Conservation (phyloP, 305 asterid species). For the Rubia tinctorum region DNA sequence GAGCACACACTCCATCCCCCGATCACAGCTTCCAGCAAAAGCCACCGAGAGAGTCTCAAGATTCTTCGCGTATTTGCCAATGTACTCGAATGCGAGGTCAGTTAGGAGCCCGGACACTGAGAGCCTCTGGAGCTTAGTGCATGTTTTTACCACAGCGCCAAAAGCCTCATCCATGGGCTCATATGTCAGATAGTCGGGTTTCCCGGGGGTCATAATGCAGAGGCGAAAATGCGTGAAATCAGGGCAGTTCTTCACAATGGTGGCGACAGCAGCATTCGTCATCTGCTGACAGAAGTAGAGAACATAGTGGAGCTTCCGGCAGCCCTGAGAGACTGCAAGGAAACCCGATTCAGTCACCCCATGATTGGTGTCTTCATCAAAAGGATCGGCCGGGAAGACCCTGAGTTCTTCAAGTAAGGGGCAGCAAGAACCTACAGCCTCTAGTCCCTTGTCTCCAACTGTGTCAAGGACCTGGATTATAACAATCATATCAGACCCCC, state of each 20-base stretch:
- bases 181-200: constrained; percentile 69
- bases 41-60: constrained; percentile 88
- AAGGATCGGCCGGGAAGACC: constrained; percentile 74
- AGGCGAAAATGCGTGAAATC: constrained; percentile 86
- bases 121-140: constrained; percentile 71
- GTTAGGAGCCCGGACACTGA: constrained; percentile 77
- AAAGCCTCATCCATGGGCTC: constrained; percentile 91
- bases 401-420: constrained; percentile 78
- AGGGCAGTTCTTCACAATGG: constrained; percentile 70
- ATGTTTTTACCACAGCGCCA: constrained; percentile 74
- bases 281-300: constrained; percentile 86
- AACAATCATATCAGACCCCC: neutral
- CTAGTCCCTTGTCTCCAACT: constrained; percentile 77
- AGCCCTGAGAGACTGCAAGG: constrained; percentile 75
- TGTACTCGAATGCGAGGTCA: constrained; percentile 71
- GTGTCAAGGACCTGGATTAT: constrained; percentile 65
- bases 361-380: constrained; percentile 44
- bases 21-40: constrained; percentile 80
- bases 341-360: constrained; percentile 79
- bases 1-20: constrained; percentile 75
- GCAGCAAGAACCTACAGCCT: constrained; percentile 67
- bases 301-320: constrained; percentile 76
- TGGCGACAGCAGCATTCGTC: constrained; percentile 84
- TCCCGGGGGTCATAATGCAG: constrained; percentile 73
- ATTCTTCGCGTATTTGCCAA: constrained; percentile 73